These are phyloP conservation scores for Liriodendron chinense DNA, from an alignment of 164 flowering plant species.

Conservation along the genomic window DNA sequence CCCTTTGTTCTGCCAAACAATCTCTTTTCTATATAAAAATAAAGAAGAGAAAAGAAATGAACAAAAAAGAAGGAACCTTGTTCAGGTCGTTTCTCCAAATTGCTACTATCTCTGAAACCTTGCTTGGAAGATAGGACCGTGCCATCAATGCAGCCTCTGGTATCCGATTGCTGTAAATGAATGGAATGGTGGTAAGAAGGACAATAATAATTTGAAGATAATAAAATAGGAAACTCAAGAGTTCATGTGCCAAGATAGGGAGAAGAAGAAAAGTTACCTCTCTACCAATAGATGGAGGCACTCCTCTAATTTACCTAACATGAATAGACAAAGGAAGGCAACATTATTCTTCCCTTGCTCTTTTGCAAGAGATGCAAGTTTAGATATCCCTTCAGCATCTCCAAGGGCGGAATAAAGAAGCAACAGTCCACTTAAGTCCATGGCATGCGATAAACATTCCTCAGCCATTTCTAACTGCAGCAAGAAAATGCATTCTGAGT, in stretches of 20 bases:
- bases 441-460: constrained; percentile 78
- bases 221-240: background rate
- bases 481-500: constrained; percentile 4
- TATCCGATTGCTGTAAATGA: constrained; percentile 80
- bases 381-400: constrained; percentile 81
- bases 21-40: no score
- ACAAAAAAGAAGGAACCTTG: constrained; percentile 48
- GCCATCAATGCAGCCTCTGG: constrained; percentile 99
- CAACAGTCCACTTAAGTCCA: constrained; percentile 91
- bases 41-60: background rate
- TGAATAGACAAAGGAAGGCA: constrained; percentile 86
- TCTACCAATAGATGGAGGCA: constrained; percentile 91
- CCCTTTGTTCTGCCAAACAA: no score
- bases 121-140: constrained; percentile 98
- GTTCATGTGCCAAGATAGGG: background rate
- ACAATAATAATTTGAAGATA: background rate
- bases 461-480: constrained; percentile 96
- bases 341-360: constrained; percentile 97
- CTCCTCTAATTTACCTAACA: constrained; percentile 91
- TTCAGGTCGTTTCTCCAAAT: constrained; percentile 91
- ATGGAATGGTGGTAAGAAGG: constrained; percentile 4
- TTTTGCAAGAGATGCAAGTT: constrained; percentile 81
- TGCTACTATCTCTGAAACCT: constrained; percentile 86
- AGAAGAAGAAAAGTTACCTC: constrained; percentile 45
- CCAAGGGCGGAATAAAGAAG: constrained; percentile 92